Evolutionary conservation across 2,329 filamentous ascomycete species (phyloP), one percentile per base, ranked within the genome.

Genomic region (Fusarium sp.): DNA sequence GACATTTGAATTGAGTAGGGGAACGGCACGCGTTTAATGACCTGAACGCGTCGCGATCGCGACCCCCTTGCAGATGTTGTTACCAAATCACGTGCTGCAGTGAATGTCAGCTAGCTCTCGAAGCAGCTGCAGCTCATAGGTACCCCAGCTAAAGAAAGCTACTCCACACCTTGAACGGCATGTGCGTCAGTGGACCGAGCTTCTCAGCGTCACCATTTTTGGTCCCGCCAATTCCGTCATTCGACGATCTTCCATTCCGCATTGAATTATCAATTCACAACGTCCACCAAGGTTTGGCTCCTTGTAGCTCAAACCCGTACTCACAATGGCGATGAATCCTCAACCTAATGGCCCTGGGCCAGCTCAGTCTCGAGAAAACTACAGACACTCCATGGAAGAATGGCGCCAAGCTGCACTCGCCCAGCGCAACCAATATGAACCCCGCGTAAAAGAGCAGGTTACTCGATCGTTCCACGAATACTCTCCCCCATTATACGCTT

Each of bases 401-500:
- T 76, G 75, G 70, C 77, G 74, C 46, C 72, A 75, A 31, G 67
- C 67, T 23, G 74, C 74, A 51, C 64, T 75, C 47, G 60, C 73
- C 37, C 69, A 75, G 57, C 74, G 72, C 46, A 69, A 75, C 42
- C 71, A 75, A 41, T 78, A 75, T 63, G 69, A 75, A 30, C 73
- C 76, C 8, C 70, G 67, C 15, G 72, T 79, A 44, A 72, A 73
- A 57, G 71, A 77, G 16, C 78, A 80, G 52, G 69, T 79, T 26
- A 65, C 72, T 38, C 73, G 77, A 31, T 66, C 75, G 30, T 79
- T 79, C 58, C 62, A 72, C 13, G 72, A 78, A 40, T 80, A 79
- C 55, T 62, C 72, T 18, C 71, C 78, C 8, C 77, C 78, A 0
- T 71, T 74, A 16, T 78, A 79, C 49, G 75, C 75, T n/a, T 74